Evolutionary conservation across 2,329 filamentous ascomycete genomes (phyloP).

Genomic region (Ceratocystis huliohia): DNA sequence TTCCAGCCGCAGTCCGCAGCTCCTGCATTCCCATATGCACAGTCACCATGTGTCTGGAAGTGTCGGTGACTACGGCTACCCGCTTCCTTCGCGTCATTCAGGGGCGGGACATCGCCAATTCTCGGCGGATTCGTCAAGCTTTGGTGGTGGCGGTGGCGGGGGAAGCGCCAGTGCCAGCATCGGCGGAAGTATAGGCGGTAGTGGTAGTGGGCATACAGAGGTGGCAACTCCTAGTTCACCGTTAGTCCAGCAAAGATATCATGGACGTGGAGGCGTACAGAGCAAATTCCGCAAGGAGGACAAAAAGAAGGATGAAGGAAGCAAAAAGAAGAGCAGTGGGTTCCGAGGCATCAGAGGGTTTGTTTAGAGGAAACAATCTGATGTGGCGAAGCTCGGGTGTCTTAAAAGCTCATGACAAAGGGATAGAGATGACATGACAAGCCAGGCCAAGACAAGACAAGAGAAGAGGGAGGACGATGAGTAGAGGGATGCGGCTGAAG

Average conservation of each 20-base stretch:
- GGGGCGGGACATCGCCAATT: background rate
- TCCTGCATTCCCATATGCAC: background rate
- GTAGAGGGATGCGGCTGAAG: background rate
- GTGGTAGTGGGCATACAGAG: slow-evolving; percentile 32
- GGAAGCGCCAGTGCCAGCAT: background rate
- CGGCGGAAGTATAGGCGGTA: slow-evolving; percentile 33
- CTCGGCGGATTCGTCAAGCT: background rate
- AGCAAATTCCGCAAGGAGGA: slow-evolving; percentile 32
- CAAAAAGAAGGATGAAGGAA: slow-evolving; percentile 31
- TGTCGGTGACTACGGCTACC: background rate
- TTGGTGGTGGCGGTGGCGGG: background rate
- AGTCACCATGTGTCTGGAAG: background rate
- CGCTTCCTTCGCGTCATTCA: slow-evolving; percentile 18
- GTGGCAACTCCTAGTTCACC: background rate
- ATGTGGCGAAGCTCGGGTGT: background rate
- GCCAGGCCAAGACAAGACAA: background rate
- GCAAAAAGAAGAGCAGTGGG: slow-evolving; percentile 30
- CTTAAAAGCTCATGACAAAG: background rate
- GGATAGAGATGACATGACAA: background rate
- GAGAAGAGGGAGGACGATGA: background rate
- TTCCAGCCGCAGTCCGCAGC: slow-evolving; percentile 20
- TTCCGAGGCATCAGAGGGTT: slow-evolving; percentile 29
- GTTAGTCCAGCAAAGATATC: slow-evolving; percentile 22
- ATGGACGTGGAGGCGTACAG: slow-evolving; percentile 15
- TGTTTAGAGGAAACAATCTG: slow-evolving; percentile 7